phyloP scores from a whole-genome alignment of 2,329 filamentous ascomycete species.

The Chrysosporium queenslandicum region DNA sequence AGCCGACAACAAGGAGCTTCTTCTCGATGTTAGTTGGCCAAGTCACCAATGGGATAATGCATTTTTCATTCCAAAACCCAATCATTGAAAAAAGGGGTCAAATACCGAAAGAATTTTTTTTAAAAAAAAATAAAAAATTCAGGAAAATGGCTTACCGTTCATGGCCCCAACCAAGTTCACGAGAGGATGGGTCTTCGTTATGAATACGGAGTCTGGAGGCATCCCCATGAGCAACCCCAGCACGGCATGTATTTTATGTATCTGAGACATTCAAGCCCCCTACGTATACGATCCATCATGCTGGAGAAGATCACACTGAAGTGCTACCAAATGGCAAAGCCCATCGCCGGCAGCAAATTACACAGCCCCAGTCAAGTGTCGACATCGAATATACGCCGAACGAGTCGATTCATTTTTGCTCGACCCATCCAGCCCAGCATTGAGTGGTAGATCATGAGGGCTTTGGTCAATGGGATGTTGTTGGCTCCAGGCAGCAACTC shows the following conservation, averaged over 20 bases:
- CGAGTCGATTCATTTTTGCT: background rate
- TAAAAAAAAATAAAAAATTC: background rate
- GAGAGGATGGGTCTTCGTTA: background rate
- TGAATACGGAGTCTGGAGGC: background rate
- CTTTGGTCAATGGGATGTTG: too few species aligned
- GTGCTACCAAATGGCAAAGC: background rate
- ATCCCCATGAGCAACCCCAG: background rate
- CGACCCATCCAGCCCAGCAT: too few species aligned
- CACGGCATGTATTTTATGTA: conserved; percentile 3
- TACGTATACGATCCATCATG: conserved; percentile 7
- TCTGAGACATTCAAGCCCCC: conserved; percentile 7
- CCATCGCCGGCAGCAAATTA: background rate
- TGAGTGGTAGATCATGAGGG: too few species aligned
- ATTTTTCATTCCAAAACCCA: too few species aligned
- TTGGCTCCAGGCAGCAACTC: too few species aligned
- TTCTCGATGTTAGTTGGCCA: background rate
- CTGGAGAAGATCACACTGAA: background rate
- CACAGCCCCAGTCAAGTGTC: conserved; percentile 1
- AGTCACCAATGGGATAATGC: background rate
- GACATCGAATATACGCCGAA: background rate
- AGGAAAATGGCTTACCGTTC: too few species aligned
- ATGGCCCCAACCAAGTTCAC: too few species aligned
- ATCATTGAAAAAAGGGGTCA: background rate
- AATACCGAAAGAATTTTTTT: background rate
- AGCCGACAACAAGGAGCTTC: background rate